Conservation (phyloP, 2,329 filamentous ascomycete species). For the Seiridium cupressi region DNA sequence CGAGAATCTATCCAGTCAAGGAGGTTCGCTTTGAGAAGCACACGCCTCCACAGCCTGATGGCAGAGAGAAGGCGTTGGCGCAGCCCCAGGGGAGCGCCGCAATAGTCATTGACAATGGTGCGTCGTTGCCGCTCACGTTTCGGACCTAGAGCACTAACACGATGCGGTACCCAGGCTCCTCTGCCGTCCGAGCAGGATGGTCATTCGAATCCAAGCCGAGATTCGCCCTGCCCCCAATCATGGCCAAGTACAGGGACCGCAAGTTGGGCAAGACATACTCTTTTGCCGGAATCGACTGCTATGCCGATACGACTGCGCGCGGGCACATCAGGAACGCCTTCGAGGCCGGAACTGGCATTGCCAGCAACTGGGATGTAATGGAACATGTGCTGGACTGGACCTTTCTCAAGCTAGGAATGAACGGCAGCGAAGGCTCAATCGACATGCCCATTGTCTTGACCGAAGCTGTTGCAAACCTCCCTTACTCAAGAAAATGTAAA, state of each 20-base stretch:
- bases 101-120: constrained; percentile 98
- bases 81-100: constrained; percentile 59
- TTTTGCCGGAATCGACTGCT: constrained; percentile 90
- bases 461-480: constrained; percentile 87
- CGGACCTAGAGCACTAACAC: constrained; percentile 13
- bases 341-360: constrained; percentile 83
- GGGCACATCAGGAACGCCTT: constrained; percentile 90
- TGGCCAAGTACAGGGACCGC: constrained; percentile 92
- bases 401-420: constrained; percentile 90
- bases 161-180: constrained; percentile 63
- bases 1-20: constrained; percentile 59
- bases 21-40: constrained; percentile 61
- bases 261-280: constrained; percentile 90
- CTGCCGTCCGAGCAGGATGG: constrained; percentile 88
- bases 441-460: constrained; percentile 93
- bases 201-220: constrained; percentile 85
- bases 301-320: constrained; percentile 87
- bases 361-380: constrained; percentile 98
- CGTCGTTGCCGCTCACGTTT: constrained; percentile 14
- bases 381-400: constrained; percentile 92
- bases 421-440: constrained; percentile 69
- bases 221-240: constrained; percentile 80
- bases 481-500: constrained; percentile 81
- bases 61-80: constrained; percentile 66
- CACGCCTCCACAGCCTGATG: constrained; percentile 58